A percentile compares a stretch with the other conserved stretches of the same genome.
These are phyloP conservation scores for Eutypa lata DNA, from an alignment of 2,329 filamentous ascomycete species.

Conservation along the genomic window DNA sequence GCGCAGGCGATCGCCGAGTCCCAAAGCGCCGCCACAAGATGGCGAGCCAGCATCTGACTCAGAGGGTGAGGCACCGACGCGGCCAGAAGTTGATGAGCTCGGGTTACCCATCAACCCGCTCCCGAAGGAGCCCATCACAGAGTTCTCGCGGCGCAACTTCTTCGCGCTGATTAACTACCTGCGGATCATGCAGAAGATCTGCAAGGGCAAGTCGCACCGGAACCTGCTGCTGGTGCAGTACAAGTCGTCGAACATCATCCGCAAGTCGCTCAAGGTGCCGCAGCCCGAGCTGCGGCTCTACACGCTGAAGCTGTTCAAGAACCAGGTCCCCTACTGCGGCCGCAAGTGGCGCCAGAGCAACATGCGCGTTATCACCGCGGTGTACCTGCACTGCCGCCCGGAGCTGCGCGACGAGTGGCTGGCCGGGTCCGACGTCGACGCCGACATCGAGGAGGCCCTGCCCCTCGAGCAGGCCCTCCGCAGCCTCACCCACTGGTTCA, in stretches of 20 bases:
- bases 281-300: conserved; percentile 86
- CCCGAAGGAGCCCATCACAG: conserved; percentile 75
- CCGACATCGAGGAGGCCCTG: conserved; percentile 87
- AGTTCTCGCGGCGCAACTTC: conserved; percentile 91
- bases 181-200: conserved; percentile 95
- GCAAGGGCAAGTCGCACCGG: conserved; percentile 91
- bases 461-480: conserved; percentile 88
- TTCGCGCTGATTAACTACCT: conserved; percentile 94
- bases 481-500: conserved; percentile 92
- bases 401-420: conserved; percentile 96
- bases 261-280: conserved; percentile 87
- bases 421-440: conserved; percentile 84
- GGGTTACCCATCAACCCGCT: conserved; percentile 73
- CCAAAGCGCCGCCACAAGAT: conserved; percentile 22
- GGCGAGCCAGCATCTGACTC: conserved; percentile 26
- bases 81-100: conserved; percentile 77
- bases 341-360: conserved; percentile 97
- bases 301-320: conserved; percentile 97
- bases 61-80: conserved; percentile 32
- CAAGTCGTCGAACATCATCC: conserved; percentile 88
- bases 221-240: conserved; percentile 93
- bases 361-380: conserved; percentile 97
- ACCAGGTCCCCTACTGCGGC: conserved; percentile 95
- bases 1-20: conserved; percentile 46
- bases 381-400: conserved; percentile 89